These are phyloP conservation scores for Xylaria hypoxylon DNA, from an alignment of 2,329 filamentous ascomycete genomes.

Conservation along the genomic window DNA sequence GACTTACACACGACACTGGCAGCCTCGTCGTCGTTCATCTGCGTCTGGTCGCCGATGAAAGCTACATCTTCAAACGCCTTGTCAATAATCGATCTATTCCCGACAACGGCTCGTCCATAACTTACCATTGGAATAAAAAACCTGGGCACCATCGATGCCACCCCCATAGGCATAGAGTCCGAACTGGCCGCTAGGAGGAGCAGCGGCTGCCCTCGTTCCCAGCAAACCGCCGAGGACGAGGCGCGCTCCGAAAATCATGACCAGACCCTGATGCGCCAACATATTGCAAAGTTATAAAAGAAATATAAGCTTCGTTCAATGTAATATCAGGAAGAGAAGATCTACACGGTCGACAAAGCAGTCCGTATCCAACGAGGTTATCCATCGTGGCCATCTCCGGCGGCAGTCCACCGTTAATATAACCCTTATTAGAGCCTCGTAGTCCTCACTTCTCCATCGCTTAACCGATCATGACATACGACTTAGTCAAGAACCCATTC, in stretches of 20 bases:
- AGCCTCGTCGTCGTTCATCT: conserved; percentile 31
- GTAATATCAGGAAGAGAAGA: background rate
- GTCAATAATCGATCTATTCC: background rate
- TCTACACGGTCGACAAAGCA: background rate
- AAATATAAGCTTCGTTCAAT: background rate
- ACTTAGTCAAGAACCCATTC: conserved; percentile 26
- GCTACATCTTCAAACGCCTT: conserved; percentile 19
- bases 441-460: background rate
- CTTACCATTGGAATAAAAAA: conserved; percentile 46
- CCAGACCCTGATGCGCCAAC: conserved; percentile 10
- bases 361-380: background rate
- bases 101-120: background rate
- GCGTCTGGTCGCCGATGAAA: conserved; percentile 30
- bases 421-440: conserved; percentile 10
- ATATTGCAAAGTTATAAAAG: conserved; percentile 6
- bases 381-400: conserved; percentile 2
- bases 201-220: conserved; percentile 18
- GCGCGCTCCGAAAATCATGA: conserved; percentile 9
- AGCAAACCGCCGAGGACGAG: conserved; percentile 24
- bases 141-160: conserved; percentile 43
- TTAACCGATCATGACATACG: conserved; percentile 25
- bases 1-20: conserved; percentile 41
- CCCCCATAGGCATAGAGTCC: conserved; percentile 47
- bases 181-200: conserved; percentile 40
- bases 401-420: conserved; percentile 21